Base-by-base conservation (phyloP, 2,329 filamentous ascomycete genomes). In the Emmonsia crescens region DNA sequence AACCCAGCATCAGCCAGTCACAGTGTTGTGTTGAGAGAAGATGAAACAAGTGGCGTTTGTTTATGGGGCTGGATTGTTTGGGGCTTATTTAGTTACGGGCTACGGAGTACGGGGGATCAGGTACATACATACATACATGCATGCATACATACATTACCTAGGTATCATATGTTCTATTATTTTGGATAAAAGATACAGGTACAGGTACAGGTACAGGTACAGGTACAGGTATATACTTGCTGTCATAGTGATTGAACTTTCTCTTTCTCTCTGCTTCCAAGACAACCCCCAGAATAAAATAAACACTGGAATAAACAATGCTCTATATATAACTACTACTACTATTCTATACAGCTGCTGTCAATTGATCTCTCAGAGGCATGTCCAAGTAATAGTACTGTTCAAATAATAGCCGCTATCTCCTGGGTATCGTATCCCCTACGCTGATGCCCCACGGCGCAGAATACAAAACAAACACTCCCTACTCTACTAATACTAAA, bases 11-110 rank as follows among this genome's bases (percentile, higher is more conserved):
- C 36, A 60, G 57, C 57, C 44, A 60, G 57, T 52, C 42, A 60
- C 19, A 40, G 21, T 6, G 12, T 12, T 8, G 4, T 16, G 21
- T 8, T 8, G n/a, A 27, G 19, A 27, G 27, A 46, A 31, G 44
- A 60, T 60, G 57, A 60, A 60, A 60, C 46, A n/a, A n/a, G 33
- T 51, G 57, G 57, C 57, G 57, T 29, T 49, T 49, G 46, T 16
- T 38, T 29, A 16, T 27, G 21, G 46, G 46, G 21, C 44, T 33
- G 27, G n/a, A n/a, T n/a, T n/a, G 16, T 31, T 12, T 59, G 29
- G 40, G 38, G 42, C 6, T 6, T 36, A 19, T 21, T 31, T 31
- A 36, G 42, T 54, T 14, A 5, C 21, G 14, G 12, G 9, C 44
- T 10, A 5, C 8, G 46, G 46, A 14, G n/a, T 19, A 3, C 42